These are phyloP conservation scores for Thozetella sp. DNA, from an alignment of 495 filamentous ascomycete species.

Conservation along the genomic window DNA sequence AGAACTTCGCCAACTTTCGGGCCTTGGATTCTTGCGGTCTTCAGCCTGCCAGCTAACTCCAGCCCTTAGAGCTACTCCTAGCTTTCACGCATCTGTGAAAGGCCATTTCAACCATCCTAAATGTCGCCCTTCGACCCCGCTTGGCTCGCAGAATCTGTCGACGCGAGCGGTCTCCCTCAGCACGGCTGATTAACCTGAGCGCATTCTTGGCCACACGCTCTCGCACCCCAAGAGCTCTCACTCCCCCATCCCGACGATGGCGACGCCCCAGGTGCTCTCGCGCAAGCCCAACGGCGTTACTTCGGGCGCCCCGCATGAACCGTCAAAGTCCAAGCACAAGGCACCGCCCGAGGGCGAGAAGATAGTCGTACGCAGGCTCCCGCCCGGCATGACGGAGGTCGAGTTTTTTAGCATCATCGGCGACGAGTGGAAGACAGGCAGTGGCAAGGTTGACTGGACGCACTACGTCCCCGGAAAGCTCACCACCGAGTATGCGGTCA, in stretches of 20 bases:
- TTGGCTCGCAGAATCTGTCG: background rate
- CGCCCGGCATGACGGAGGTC: constrained; percentile 78
- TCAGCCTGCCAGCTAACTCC: too few species aligned
- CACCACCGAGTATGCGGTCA: constrained; percentile 75
- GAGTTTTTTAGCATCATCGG: constrained; percentile 78
- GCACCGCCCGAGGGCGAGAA: constrained; percentile 70
- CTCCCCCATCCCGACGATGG: constrained; percentile 17
- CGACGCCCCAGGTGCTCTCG: constrained; percentile 32
- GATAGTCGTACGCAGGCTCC: constrained; percentile 80
- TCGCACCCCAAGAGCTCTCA: background rate
- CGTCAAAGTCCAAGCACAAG: constrained; percentile 54
- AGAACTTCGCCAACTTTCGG: background rate
- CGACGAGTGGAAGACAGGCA: constrained; percentile 78
- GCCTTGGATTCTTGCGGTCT: background rate
- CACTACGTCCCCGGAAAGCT: constrained; percentile 79
- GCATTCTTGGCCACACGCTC: background rate
- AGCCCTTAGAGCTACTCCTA: too few species aligned
- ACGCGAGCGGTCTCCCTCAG: background rate
- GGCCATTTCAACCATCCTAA: background rate
- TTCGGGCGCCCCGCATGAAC: constrained; percentile 42
- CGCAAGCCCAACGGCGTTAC: constrained; percentile 30
- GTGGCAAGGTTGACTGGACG: constrained; percentile 83
- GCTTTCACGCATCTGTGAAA: background rate
- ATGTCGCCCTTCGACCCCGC: constrained; percentile 9
- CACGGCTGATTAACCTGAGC: background rate